Percentiles rank a stretch among this genome's conserved stretches.
Evolutionary conservation across 1,284 basidiomycete genomes (phyloP).

Genomic region (Xerocomus nothofagi): DNA sequence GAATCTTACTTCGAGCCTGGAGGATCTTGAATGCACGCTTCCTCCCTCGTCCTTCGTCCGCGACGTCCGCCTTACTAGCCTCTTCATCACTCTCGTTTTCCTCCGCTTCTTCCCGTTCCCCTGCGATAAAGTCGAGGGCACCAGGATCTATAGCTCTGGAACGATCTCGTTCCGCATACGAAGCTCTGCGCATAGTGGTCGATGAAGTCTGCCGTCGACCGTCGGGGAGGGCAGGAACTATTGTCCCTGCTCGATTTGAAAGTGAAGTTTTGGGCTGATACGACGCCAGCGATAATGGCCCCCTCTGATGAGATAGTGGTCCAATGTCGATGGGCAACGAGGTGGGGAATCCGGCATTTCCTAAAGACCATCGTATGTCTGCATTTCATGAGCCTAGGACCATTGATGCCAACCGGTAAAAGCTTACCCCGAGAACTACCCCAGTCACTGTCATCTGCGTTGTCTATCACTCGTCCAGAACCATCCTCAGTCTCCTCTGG

Average conservation of each 20-base stretch:
- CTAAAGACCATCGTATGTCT: constrained; percentile 29
- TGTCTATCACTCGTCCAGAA: constrained; percentile 15
- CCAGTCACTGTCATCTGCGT: constrained; percentile 25
- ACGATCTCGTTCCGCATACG: constrained; percentile 68
- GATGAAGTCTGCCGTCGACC: constrained; percentile 39
- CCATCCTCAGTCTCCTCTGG: constrained; percentile 49
- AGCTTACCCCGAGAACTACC: constrained; percentile 26
- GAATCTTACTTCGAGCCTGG: constrained; percentile 58
- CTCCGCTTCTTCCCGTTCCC: constrained; percentile 46
- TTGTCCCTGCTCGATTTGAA: constrained; percentile 34
- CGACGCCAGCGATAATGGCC: constrained; percentile 48
- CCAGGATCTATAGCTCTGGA: constrained; percentile 65
- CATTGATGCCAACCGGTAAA: neutral
- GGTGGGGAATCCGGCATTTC: constrained; percentile 39
- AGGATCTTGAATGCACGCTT: constrained; percentile 65
- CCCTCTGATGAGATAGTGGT: constrained; percentile 38
- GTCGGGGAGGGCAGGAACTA: constrained; percentile 29
- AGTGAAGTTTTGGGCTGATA: constrained; percentile 54
- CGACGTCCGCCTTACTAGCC: constrained; percentile 18
- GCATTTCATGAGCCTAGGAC: constrained; percentile 8
- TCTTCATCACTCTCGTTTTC: constrained; percentile 41
- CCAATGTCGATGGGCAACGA: constrained; percentile 65
- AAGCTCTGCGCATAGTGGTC: constrained; percentile 52
- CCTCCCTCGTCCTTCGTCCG: constrained; percentile 47
- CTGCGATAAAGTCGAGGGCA: constrained; percentile 55